A percentile compares a stretch with the other conserved stretches of the same genome.
These are phyloP conservation scores for Lipomyces lipofer DNA, from an alignment of 805 yeast species.

Conservation along the genomic window DNA sequence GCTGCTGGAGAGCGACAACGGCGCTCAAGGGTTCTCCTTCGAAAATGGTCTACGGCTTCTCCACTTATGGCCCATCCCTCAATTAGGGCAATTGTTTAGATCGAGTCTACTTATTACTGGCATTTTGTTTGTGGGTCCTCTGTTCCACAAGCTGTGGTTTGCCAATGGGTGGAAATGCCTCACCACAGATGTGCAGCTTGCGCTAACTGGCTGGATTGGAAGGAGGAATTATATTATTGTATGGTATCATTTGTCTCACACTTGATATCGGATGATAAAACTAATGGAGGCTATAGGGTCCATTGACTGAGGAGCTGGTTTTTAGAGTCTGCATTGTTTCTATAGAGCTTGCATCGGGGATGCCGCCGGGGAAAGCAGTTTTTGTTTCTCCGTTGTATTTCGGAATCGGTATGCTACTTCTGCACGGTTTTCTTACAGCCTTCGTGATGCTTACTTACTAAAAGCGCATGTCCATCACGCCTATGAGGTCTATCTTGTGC, in stretches of 20 bases:
- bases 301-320: slow-evolving; percentile 74
- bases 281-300: slow-evolving; percentile 47
- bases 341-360: slow-evolving; percentile 35
- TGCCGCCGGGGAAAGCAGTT: slow-evolving; percentile 35
- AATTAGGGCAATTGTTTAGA: slow-evolving; percentile 11
- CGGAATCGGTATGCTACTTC: slow-evolving; percentile 45
- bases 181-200: not conserved
- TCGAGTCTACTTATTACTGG: slow-evolving; percentile 35
- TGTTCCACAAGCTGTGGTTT: slow-evolving; percentile 42
- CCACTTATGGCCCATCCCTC: slow-evolving; percentile 16
- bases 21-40: not conserved
- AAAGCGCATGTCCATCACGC: slow-evolving; percentile 77
- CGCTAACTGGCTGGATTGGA: slow-evolving; percentile 12
- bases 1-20: slow-evolving; percentile 11
- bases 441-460: not conserved
- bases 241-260: not conserved
- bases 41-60: slow-evolving; percentile 7
- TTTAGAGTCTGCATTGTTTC: slow-evolving; percentile 54
- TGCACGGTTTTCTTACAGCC: not conserved
- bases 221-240: slow-evolving; percentile 27
- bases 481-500: slow-evolving; percentile 44
- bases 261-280: not conserved
- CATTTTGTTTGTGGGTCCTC: slow-evolving; percentile 53
- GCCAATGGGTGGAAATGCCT: slow-evolving; percentile 29
- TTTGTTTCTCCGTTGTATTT: slow-evolving; percentile 61